Percentiles rank a stretch among this genome's conserved stretches.
Evolutionary conservation across 768 basidiomycete genomes (phyloP).

Genomic region (Scleroderma bovista): DNA sequence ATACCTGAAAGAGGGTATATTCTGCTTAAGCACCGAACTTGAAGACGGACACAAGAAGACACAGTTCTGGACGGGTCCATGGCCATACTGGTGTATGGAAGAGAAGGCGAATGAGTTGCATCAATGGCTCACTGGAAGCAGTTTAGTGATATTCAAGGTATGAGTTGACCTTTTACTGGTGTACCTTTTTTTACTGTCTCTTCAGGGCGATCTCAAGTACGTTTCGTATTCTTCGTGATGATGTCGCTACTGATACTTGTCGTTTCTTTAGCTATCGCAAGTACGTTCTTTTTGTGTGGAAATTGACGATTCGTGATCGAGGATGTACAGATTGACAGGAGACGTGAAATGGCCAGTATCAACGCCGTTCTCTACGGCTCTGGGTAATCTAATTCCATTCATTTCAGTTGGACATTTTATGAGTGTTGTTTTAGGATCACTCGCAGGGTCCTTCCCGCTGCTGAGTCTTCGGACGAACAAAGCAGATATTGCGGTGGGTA

Average conservation of each 20-base stretch:
- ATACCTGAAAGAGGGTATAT: constrained; percentile 66
- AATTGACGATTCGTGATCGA: constrained; percentile 2
- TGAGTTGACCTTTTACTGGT: constrained; percentile 2
- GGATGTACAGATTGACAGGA: constrained; percentile 64
- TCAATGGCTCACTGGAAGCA: constrained; percentile 44
- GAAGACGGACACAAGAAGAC: constrained; percentile 27
- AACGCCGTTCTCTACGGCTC: constrained; percentile 65
- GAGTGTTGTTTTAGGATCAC: constrained; percentile 46
- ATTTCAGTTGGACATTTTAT: background rate
- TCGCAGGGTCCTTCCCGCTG: constrained; percentile 74
- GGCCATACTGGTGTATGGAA: constrained; percentile 74
- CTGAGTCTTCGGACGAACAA: constrained; percentile 91
- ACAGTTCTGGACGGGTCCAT: constrained; percentile 70
- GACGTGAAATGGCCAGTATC: constrained; percentile 85
- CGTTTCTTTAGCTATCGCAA: constrained; percentile 63
- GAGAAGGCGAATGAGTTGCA: constrained; percentile 47
- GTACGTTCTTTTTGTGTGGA: constrained; percentile 36
- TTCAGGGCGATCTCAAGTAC: constrained; percentile 85
- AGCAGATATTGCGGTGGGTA: constrained; percentile 88
- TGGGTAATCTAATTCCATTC: constrained; percentile 43
- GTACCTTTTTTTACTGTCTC: background rate
- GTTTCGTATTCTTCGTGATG: constrained; percentile 21
- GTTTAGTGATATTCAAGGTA: constrained; percentile 83
- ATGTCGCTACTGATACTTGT: too few relatives aligned
- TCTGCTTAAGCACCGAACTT: constrained; percentile 49